Evolutionary conservation across 176 grass and related monocot species (phyloP).

Genomic region (Cocos nucifera): DNA sequence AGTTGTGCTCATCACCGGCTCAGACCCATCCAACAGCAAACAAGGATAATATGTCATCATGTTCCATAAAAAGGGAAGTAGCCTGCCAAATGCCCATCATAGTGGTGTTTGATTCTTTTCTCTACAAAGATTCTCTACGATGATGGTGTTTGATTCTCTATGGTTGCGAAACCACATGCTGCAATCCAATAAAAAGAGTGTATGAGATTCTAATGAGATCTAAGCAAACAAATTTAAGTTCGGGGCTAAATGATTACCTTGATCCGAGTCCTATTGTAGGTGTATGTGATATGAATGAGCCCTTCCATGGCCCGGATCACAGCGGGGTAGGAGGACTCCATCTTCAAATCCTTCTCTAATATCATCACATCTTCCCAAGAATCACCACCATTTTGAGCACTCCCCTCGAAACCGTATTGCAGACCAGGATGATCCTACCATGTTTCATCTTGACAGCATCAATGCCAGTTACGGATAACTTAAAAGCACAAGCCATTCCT

Average conservation of each 20-base stretch:
- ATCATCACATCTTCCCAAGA: conserved; percentile 46
- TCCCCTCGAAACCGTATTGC: conserved; percentile 54
- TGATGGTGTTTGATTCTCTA: too few relatives aligned
- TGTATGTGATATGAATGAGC: conserved; percentile 51
- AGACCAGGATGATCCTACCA: conserved; percentile 39
- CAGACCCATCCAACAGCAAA: too few relatives aligned
- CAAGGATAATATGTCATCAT: too few relatives aligned
- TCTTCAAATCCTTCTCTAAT: conserved; percentile 32
- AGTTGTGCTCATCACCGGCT: too few relatives aligned
- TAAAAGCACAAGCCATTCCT: background rate
- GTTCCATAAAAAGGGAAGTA: too few relatives aligned
- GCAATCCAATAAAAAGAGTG: conserved; percentile 3
- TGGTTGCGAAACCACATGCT: conserved; percentile 32
- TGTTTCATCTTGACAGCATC: conserved; percentile 62
- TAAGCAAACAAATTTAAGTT: background rate
- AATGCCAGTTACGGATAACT: conserved; percentile 21
- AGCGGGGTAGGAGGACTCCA: conserved; percentile 56
- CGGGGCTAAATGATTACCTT: conserved; percentile 18
- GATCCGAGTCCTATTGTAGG: conserved; percentile 45
- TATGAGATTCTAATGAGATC: background rate
- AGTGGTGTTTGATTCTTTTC: too few relatives aligned
- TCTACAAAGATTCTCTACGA: too few relatives aligned
- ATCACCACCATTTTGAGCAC: conserved; percentile 37
- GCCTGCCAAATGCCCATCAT: too few relatives aligned
- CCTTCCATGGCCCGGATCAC: conserved; percentile 39